Base-by-base conservation (phyloP, 140 eudicot genomes). In the Stevia rebaudiana region DNA sequence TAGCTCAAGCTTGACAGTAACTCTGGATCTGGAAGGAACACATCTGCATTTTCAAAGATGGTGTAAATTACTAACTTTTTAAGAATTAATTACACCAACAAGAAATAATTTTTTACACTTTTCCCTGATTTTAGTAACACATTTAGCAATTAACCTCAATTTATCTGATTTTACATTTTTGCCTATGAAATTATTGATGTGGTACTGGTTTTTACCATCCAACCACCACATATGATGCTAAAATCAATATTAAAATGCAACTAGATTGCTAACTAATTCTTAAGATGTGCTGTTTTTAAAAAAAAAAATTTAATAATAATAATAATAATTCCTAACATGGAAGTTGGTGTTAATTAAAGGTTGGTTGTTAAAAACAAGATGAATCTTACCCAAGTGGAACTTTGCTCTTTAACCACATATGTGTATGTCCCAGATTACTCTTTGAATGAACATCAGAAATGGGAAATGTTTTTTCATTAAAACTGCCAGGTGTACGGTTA, bases 331-430 rank as follows among this genome's bases (percentile, higher is more conserved):
- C 22, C 13, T 46, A 11, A 23, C 17, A 15, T 46, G 5, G 15
- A 6, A 46, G 15, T 46, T 46, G 52, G 1, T 3, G 52, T 11
- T 46, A 46, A 7, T 17, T 46, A 46, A 46, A 46, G 52, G 52
- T 46, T 16, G 52, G 52, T 25, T 16, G 22, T 5, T 52, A 52
- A 57, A 71, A 67, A 23, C 36, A 42, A 58, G 41, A 24, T 43
- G 6, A 47, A 61, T 6, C 67, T 74, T 92, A 92, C 98, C 98
- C 98, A 22, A 92, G 70, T 22, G 96, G 98, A 78, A 84, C 95
- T 82, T 82, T 81, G 62, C 94, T 92, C 82, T 92, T 91, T 76
- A 92, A 81, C 96, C 95, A 92, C 71, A 92, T 68, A 74, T 92
- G 98, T 22, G 94, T 88, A 58, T 84, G 71, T 40, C 82, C 91